Percentiles rank a stretch among this genome's conserved stretches.
These are phyloP conservation scores for Rhododendron molle DNA, from an alignment of 148 eudicot species.

Conservation along the genomic window DNA sequence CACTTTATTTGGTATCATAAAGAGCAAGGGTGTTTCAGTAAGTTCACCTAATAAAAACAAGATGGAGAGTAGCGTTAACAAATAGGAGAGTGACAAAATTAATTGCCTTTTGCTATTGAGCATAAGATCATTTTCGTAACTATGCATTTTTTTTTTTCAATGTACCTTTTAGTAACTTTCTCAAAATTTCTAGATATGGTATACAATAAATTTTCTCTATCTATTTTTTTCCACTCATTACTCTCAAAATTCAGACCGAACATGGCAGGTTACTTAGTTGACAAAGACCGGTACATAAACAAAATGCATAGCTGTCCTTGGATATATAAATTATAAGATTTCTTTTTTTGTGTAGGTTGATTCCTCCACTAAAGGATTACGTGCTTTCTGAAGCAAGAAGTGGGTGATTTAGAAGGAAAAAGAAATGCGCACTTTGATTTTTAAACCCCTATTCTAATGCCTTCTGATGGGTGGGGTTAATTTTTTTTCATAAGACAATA, in stretches of 20 bases:
- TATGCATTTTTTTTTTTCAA: not conserved
- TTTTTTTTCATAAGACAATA: no score
- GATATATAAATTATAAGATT: constrained; percentile 6
- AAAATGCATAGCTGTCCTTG: constrained; percentile 39
- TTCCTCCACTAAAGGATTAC: constrained; percentile 18
- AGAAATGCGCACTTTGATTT: not conserved
- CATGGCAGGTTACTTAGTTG: not conserved
- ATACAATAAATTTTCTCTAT: no score
- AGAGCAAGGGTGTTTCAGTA: no score
- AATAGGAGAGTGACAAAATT: no score
- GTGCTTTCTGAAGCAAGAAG: not conserved
- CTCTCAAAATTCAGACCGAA: no score
- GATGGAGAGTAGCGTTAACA: no score
- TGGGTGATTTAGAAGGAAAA: not conserved
- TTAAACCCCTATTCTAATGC: not conserved
- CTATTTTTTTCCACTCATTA: no score
- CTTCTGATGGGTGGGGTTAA: not conserved
- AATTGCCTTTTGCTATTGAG: no score
- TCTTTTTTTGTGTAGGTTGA: constrained; percentile 4
- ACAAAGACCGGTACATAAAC: not conserved
- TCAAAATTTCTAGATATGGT: no score
- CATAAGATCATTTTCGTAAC: not conserved
- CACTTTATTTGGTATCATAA: no score
- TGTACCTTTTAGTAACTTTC: not conserved
- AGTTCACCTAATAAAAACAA: no score